phyloP scores from a whole-genome alignment of 805 yeast species.

The Nakazawaea ishiwadae region DNA sequence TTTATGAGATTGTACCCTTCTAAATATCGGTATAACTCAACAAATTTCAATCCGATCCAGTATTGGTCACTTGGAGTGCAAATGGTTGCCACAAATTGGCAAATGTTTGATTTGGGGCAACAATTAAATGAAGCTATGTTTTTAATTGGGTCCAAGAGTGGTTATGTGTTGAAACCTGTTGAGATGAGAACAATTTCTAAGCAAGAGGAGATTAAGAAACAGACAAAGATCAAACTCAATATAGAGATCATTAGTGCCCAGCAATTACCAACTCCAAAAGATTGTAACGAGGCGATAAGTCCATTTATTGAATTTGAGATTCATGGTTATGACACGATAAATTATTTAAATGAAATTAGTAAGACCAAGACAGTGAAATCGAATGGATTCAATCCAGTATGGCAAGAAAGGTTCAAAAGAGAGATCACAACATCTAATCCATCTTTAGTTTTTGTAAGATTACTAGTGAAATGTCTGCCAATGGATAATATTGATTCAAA shows the following conservation, averaged over 20 bases:
- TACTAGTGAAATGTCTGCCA: conserved; percentile 43
- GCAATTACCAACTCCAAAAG: conserved; percentile 70
- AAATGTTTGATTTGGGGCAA: conserved; percentile 83
- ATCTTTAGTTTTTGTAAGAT: conserved; percentile 52
- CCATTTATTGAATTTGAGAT: conserved; percentile 63
- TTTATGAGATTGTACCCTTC: conserved; percentile 89
- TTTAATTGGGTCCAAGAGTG: conserved; percentile 51
- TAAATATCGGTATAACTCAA: conserved; percentile 65
- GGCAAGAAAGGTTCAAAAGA: conserved; percentile 59
- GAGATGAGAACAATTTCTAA: conserved; percentile 16
- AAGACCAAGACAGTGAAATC: conserved; percentile 37
- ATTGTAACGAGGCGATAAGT: conserved; percentile 40
- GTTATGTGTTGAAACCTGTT: conserved; percentile 77
- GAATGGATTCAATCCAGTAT: conserved; percentile 85
- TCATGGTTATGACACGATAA: conserved; percentile 34
- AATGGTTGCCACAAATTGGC: conserved; percentile 98
- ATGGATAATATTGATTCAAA: neutral
- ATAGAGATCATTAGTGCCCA: conserved; percentile 74
- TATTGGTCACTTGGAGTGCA: conserved; percentile 89
- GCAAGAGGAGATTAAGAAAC: conserved; percentile 16
- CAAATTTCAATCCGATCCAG: conserved; percentile 73
- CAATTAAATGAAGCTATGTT: conserved; percentile 85
- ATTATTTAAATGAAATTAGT: neutral
- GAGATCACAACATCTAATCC: conserved; percentile 28
- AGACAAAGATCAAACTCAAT: conserved; percentile 23